These are phyloP conservation scores for Ustilago loliicola DNA, from an alignment of 1,284 basidiomycete species.

Conservation along the genomic window DNA sequence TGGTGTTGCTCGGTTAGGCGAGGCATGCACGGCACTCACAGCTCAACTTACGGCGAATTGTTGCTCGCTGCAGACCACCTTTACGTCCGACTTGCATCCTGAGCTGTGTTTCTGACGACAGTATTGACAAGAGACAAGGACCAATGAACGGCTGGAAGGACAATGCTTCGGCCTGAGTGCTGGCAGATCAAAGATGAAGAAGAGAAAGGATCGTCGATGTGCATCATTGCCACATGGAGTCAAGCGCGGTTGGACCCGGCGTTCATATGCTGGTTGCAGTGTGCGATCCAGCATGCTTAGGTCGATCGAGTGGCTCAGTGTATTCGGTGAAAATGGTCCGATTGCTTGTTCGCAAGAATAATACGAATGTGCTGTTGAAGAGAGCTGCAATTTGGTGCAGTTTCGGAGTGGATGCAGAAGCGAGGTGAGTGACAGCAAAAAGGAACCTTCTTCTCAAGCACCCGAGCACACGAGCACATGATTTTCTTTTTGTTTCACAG, in stretches of 20 bases:
- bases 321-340: too few relatives aligned
- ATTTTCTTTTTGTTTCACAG: too few relatives aligned
- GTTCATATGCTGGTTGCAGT: not conserved
- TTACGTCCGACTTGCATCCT: not conserved
- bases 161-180: not conserved
- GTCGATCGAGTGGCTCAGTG: too few relatives aligned
- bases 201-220: not conserved
- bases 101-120: too few relatives aligned
- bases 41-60: constrained; percentile 6
- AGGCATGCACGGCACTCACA: constrained; percentile 9
- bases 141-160: not conserved
- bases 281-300: too few relatives aligned
- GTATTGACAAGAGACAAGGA: too few relatives aligned
- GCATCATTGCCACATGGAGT: not conserved
- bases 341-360: too few relatives aligned
- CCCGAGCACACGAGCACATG: not conserved
- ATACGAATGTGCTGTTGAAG: not conserved
- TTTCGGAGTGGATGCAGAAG: not conserved
- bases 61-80: not conserved
- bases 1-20: not conserved
- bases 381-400: not conserved
- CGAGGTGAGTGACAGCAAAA: constrained; percentile 12
- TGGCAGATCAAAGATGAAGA: not conserved
- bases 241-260: not conserved
- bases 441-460: constrained; percentile 13